A percentile compares a stretch with the other conserved stretches of the same genome.
phyloP scores from a whole-genome alignment of 192 early-diverging fungal genomes.

The Coemansia sp. region DNA sequence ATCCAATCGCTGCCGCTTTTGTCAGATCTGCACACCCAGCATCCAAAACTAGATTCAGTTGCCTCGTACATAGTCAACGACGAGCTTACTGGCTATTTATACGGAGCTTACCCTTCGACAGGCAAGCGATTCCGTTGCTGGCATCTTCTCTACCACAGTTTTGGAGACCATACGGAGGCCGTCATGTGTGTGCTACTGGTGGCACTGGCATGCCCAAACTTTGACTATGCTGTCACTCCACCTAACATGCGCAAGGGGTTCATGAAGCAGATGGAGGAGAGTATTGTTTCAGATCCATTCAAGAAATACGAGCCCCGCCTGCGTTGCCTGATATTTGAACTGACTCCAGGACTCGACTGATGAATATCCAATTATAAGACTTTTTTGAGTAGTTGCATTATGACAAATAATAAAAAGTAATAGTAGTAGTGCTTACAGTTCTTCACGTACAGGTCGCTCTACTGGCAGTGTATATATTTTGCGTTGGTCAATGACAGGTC shows the following conservation, averaged over 20 bases:
- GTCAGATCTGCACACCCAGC: not conserved
- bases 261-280: not conserved
- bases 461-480: slow-evolving; percentile 21
- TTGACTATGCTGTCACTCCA: not conserved
- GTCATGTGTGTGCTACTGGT: not conserved
- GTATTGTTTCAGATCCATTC: not conserved
- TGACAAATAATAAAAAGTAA: not conserved
- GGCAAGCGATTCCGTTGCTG: not conserved
- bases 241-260: not conserved
- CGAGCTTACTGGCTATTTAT: not conserved
- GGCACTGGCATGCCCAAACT: not conserved
- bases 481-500: slow-evolving; percentile 3
- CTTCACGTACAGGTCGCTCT: slow-evolving; percentile 18
- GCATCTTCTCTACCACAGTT: not conserved
- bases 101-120: not conserved
- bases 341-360: not conserved
- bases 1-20: not conserved
- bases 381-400: not conserved
- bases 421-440: slow-evolving; percentile 6
- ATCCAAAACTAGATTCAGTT: not conserved
- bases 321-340: not conserved
- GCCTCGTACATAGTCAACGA: not conserved
- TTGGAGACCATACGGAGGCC: not conserved
- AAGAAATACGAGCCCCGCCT: not conserved
- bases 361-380: too few species aligned